These are phyloP conservation scores for Penicillium sp. DNA, from an alignment of 2,329 filamentous ascomycete species.

Conservation along the genomic window DNA sequence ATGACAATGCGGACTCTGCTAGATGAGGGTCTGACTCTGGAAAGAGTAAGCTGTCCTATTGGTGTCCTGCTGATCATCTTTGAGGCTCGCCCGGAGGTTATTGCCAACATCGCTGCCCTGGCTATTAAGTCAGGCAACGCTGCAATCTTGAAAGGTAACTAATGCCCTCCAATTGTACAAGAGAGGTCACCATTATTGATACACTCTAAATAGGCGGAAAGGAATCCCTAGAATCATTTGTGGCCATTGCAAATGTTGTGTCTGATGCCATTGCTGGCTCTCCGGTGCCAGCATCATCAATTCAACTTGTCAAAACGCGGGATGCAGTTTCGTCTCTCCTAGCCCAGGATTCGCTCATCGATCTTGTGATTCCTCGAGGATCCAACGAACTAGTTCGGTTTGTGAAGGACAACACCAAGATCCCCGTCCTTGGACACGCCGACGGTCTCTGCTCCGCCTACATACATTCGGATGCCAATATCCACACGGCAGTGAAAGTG, in stretches of 20 bases:
- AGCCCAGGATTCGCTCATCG: conserved; percentile 80
- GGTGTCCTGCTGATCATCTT: conserved; percentile 98
- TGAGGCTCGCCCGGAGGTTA: conserved; percentile 94
- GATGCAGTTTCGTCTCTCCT: conserved; percentile 89
- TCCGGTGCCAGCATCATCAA: conserved; percentile 77
- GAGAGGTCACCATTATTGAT: neutral
- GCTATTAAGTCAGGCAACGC: conserved; percentile 97
- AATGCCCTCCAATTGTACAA: neutral
- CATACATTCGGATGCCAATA: conserved; percentile 75
- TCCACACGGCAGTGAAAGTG: conserved; percentile 69
- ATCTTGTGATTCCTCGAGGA: conserved; percentile 90
- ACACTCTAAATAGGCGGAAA: conserved; percentile 68
- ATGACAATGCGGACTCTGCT: conserved; percentile 80
- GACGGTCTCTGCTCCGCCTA: conserved; percentile 91
- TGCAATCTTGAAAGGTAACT: conserved; percentile 82
- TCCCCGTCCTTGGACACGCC: conserved; percentile 93
- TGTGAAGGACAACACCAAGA: conserved; percentile 87
- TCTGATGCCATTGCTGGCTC: conserved; percentile 72
- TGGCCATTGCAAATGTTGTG: conserved; percentile 84
- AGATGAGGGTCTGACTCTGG: conserved; percentile 81
- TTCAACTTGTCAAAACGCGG: conserved; percentile 91
- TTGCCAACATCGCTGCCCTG: conserved; percentile 94
- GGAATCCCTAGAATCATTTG: conserved; percentile 93
- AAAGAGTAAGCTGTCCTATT: conserved; percentile 90
- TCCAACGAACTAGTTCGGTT: conserved; percentile 87